Evolutionary conservation across 164 flowering plant species (phyloP).

Genomic region (Akebia trifoliata): DNA sequence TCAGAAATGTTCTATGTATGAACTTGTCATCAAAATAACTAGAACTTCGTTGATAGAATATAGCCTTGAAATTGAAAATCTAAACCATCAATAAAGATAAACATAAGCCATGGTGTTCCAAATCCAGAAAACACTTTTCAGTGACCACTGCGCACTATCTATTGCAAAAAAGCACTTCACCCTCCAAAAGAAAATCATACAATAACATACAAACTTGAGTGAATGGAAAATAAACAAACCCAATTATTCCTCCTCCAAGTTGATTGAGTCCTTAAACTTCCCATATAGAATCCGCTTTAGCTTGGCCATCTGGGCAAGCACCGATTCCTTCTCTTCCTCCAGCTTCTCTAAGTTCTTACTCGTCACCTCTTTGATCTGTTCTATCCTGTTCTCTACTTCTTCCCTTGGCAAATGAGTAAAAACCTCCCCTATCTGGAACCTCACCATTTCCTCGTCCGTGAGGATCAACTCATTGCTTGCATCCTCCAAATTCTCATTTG

Average conservation of each 20-base stretch:
- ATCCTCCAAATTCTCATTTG: slow-evolving; percentile 83
- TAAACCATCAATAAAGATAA: too few species aligned
- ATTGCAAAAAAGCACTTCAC: too few species aligned
- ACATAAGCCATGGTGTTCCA: too few species aligned
- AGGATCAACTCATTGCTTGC: slow-evolving; percentile 93
- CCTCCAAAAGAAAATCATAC: too few species aligned
- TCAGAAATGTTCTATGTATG: too few species aligned
- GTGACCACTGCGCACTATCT: too few species aligned
- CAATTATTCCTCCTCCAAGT: slow-evolving; percentile 81
- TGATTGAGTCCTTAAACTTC: slow-evolving; percentile 91
- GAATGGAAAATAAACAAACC: too few species aligned
- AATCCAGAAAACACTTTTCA: too few species aligned
- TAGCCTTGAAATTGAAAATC: too few species aligned
- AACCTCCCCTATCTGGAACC: slow-evolving; percentile 95
- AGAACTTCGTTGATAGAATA: too few species aligned
- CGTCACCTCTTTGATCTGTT: slow-evolving; percentile 68
- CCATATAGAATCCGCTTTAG: slow-evolving; percentile 83
- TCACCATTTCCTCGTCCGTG: slow-evolving; percentile 77
- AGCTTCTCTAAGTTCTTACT: slow-evolving; percentile 62
- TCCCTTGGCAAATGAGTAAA: slow-evolving; percentile 84
- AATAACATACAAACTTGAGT: too few species aligned
- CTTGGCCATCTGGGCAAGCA: slow-evolving; percentile 80
- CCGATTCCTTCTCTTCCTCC: slow-evolving; percentile 71
- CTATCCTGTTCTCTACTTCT: slow-evolving; percentile 76
- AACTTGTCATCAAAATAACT: too few species aligned